Base-by-base conservation (phyloP, 2,329 filamentous ascomycete species). In the Hypoxylon sp. region DNA sequence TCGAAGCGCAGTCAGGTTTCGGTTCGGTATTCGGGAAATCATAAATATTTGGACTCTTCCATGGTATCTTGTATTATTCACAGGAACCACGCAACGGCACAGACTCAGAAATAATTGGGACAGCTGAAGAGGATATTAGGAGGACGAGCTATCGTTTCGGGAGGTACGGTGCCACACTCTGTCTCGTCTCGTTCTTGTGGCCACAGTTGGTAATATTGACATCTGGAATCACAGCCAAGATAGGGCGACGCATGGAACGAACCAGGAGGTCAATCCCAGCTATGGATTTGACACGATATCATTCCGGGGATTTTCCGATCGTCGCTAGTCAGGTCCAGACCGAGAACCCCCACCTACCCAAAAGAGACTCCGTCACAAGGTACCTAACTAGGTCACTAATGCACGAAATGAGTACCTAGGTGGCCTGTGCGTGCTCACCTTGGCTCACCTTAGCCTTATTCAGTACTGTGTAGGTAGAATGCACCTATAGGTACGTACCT, bases 251-350 rank as follows among this genome's bases (percentile, higher is more conserved):
- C 40, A 66, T 51, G 13, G 46, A 63, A 13, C 3, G 51, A 63
- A 30, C 31, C 37, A 17, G 37, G 66, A 62, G 55, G 17, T 58
- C 17, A 53, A 59, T 63, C 14, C 44, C 51, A 37, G 60, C 56
- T 58, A 58, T 68, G 46, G 68, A 74, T 71, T 76, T 77, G 74
- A 75, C 75, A 79, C 75, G 69, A 73, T 74, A 70, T 66, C 73
- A 69, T 78, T 77, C 78, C 78, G 78, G 74, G 42, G 56, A 75
- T 79, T 78, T 72, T 73, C 76, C 78, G 77, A 71, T 35, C 35
- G 22, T 46, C 54, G 27, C 40, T 25, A 50, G 17, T 27, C 33
- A 30, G 20, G 40, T 53, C 30, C 17, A 55, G 50, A 55, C 50
- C 13, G 7, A 44, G 40, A 20, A 44, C 46, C 57, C 44, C 48